Evolutionary conservation across 2,329 filamentous ascomycete species (phyloP).

Genomic region (Colletotrichum lupini): DNA sequence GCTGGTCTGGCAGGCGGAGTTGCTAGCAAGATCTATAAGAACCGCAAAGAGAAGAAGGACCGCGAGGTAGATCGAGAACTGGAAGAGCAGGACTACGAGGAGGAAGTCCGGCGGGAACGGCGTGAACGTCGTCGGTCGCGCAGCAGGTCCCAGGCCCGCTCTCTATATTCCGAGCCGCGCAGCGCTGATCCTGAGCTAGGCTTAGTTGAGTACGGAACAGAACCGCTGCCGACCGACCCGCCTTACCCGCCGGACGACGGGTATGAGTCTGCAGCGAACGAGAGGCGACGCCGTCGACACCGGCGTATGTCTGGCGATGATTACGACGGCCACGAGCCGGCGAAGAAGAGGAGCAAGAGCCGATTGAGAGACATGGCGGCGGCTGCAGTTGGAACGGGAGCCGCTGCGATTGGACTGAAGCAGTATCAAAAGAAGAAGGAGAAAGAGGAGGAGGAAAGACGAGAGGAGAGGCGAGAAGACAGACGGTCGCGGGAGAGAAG

Average conservation of each 20-base stretch:
- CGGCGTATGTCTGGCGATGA: slow-evolving; percentile 48
- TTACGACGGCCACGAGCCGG: slow-evolving; percentile 47
- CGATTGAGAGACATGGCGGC: slow-evolving; percentile 65
- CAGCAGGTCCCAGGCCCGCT: slow-evolving; percentile 64
- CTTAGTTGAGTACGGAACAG: slow-evolving; percentile 74
- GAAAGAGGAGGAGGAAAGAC: slow-evolving; percentile 42
- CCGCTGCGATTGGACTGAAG: slow-evolving; percentile 72
- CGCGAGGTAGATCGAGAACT: slow-evolving; percentile 48
- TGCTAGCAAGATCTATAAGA: slow-evolving; percentile 71
- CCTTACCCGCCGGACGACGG: slow-evolving; percentile 47
- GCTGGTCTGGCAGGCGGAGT: slow-evolving; percentile 70
- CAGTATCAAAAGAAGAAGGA: slow-evolving; percentile 65
- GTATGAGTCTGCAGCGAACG: slow-evolving; percentile 62
- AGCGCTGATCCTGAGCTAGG: slow-evolving; percentile 74
- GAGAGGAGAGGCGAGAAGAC: slow-evolving; percentile 22
- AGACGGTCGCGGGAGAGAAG: slow-evolving; percentile 33
- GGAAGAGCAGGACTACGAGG: slow-evolving; percentile 46
- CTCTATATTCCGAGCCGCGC: slow-evolving; percentile 60
- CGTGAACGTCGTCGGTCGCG: slow-evolving; percentile 45
- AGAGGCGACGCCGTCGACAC: slow-evolving; percentile 51
- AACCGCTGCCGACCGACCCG: slow-evolving; percentile 60
- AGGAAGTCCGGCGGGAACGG: slow-evolving; percentile 34
- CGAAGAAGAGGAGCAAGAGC: slow-evolving; percentile 64
- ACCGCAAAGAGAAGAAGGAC: slow-evolving; percentile 70
- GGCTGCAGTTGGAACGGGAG: slow-evolving; percentile 65